Base-by-base conservation (phyloP, 2,329 filamentous ascomycete species). In the Fusarium pseudograminearum region DNA sequence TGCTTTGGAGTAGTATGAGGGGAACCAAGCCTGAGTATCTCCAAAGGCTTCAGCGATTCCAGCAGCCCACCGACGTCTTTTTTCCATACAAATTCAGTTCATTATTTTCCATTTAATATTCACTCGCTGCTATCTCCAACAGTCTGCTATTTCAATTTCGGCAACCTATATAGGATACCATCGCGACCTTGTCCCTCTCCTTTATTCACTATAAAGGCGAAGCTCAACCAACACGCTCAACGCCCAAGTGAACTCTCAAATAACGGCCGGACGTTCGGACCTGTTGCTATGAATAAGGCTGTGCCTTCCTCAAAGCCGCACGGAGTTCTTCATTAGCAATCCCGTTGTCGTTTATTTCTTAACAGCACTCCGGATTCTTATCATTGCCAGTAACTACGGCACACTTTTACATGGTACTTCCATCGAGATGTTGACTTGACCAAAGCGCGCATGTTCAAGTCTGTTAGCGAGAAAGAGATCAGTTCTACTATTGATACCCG, bases 391-490 rank as follows among this genome's bases (percentile, higher is more conserved):
- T 16, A 36, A 10, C 16, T 18, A 18, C 8, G 33, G 16, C 18
- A 38, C 5, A n/a, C 6, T n/a, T 7, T 10, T n/a, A n/a, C 18
- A 6, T 4, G 5, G 9, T 3, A 38, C 18, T 38, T 38, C 18
- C 3, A 92, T 63, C 90, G 92, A 73, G 89, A 92, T 76, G 82
- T 87, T 0, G 84, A 85, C 59, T 81, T 83, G 7, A 72, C 75
- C n/a, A 82, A 81, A 57, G 85, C 86, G 54, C 80, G 83, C 3
- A 76, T 78, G 1, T 84, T 85, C 74, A 85, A 84, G 57, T 80
- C 86, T 9, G 73, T 84, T 61, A 87, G 87, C 58, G 80, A 83
- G 64, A 74, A 71, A 7, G 73, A 74, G 5, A 73, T 71, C 14
- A 86, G 87, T 53, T 76, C 78, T 0, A 79, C 81, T 7, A 84